Base-by-base conservation (phyloP, 1,139 yeast species). In the Saccharomyces hybrid region DNA sequence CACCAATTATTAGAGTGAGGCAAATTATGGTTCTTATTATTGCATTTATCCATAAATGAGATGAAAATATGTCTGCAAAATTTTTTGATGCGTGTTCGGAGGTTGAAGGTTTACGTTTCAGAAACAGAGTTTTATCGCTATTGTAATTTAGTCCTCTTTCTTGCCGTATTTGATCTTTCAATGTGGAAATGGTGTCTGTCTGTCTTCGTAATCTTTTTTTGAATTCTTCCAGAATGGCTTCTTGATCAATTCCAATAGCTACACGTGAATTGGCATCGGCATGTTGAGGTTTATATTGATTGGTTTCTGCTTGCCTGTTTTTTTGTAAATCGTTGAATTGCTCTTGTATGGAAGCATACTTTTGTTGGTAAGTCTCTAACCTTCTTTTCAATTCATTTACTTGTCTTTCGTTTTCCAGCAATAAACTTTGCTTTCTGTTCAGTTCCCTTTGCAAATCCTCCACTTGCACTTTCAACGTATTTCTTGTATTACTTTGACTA, bases 201-300 rank as follows among this genome's bases (percentile, higher is more conserved):
- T 68, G 71, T 46, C 66, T 70, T 41, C 56, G 59, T 27, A 67
- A 52, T 50, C 65, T 68, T 47, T 62, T 58, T 46, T 55, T 63
- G 51, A 68, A 58, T 52, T 67, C 70, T 16, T 60, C 57, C 9
- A 66, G 56, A 9, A 69, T 60, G 27, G 67, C 60, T 29, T 68
- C 70, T 42, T 65, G 64, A 31, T 64, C 62, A 8, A 38, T 38
- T 16, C 42, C 23, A 3, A 11, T 11, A 14, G 11, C 42, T 2
- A 38, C 8, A 16, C 2, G 23, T 38, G 25, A 16, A 1, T 38
- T 7, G 3, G 42, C 4, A 16, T 16, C 23, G 1, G 42, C 13
- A 6, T 13, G 7, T 38, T 16, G 8, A 16, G 42, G 5, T 16
- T 8, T 8, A 38, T 8, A 6, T 38, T 16, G 42, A 16, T 38